A percentile compares a stretch with the other conserved stretches of the same genome.
These are phyloP conservation scores for Stereum hirsutum DNA, from an alignment of 1,284 basidiomycete genomes.

Conservation along the genomic window DNA sequence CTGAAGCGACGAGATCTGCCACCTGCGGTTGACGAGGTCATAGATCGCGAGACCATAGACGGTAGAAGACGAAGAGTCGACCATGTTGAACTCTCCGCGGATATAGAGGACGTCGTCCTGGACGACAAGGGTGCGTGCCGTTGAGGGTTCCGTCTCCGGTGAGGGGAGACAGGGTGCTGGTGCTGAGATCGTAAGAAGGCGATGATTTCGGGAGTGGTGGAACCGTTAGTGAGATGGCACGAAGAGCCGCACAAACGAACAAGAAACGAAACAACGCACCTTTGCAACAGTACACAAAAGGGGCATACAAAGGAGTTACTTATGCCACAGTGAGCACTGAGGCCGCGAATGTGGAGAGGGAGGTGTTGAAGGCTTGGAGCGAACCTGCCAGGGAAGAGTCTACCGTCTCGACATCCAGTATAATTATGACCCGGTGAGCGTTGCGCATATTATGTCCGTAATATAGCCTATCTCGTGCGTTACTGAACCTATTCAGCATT, in stretches of 20 bases:
- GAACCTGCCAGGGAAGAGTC: slow-evolving; percentile 64
- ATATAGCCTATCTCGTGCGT: slow-evolving; percentile 28
- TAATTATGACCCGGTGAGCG: slow-evolving; percentile 1
- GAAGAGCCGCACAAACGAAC: too few species aligned
- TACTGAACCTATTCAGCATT: slow-evolving; percentile 60
- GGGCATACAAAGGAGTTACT: slow-evolving; percentile 16
- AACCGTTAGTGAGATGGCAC: slow-evolving; percentile 36
- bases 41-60: slow-evolving; percentile 70
- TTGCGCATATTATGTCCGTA: not conserved
- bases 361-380: slow-evolving; percentile 64
- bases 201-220: slow-evolving; percentile 43
- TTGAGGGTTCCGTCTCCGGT: slow-evolving; percentile 49
- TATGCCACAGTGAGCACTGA: slow-evolving; percentile 56
- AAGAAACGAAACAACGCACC: too few species aligned
- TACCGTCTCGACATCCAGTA: slow-evolving; percentile 69
- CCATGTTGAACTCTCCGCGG: slow-evolving; percentile 70
- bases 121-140: slow-evolving; percentile 67
- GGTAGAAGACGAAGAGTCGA: slow-evolving; percentile 36
- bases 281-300: too few species aligned
- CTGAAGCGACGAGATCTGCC: slow-evolving; percentile 48
- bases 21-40: slow-evolving; percentile 53
- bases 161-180: slow-evolving; percentile 44
- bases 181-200: slow-evolving; percentile 64
- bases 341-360: slow-evolving; percentile 63
- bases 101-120: slow-evolving; percentile 58